Conservation (phyloP, 768 basidiomycete genomes). For the Dioszegia aurantiaca region DNA sequence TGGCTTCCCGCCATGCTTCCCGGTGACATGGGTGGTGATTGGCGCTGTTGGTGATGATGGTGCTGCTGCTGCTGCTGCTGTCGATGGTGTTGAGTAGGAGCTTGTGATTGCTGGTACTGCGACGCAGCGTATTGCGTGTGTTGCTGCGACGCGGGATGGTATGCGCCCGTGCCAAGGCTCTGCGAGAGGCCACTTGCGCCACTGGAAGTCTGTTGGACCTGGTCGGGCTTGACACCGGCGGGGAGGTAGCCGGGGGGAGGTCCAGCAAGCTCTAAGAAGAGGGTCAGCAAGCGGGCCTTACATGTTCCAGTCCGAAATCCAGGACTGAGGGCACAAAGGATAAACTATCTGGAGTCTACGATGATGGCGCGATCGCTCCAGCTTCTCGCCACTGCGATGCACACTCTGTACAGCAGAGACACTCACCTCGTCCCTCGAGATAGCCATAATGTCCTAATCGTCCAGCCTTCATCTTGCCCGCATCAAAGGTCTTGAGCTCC, state of each 20-base stretch:
- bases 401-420: background rate
- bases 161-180: conserved; percentile 1
- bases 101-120: conserved; percentile 10
- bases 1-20: conserved; percentile 8
- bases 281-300: too few relatives aligned
- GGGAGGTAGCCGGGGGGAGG: conserved; percentile 42
- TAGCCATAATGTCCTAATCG: conserved; percentile 47
- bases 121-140: background rate
- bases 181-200: conserved; percentile 1
- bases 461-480: conserved; percentile 38
- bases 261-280: conserved; percentile 42
- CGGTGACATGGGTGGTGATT: background rate
- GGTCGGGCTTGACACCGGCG: conserved; percentile 34
- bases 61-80: background rate
- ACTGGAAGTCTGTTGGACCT: conserved; percentile 11
- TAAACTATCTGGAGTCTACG: conserved; percentile 14
- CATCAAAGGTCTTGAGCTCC: conserved; percentile 32
- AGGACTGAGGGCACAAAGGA: conserved; percentile 35
- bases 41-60: background rate
- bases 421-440: conserved; percentile 47
- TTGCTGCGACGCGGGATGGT: background rate
- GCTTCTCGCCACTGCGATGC: background rate
- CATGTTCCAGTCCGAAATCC: background rate
- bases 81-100: conserved; percentile 4
- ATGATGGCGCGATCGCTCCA: background rate